These are phyloP conservation scores for Euphrasia confusa DNA, from an alignment of 257 asterid species.

Conservation along the genomic window DNA sequence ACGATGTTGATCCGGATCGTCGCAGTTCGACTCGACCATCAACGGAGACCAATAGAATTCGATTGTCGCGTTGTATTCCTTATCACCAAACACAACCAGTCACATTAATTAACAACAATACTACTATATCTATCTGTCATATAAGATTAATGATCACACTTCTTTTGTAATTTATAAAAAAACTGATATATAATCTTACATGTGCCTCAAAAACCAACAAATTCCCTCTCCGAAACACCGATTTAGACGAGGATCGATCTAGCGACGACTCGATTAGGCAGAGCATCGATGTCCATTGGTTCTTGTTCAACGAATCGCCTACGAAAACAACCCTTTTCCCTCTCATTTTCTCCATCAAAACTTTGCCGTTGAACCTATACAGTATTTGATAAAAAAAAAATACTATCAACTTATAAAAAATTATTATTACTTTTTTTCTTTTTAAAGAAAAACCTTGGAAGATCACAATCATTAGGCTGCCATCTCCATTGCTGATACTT, in stretches of 20 bases:
- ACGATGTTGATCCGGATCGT: constrained; percentile 36
- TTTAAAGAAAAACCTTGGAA: constrained; percentile 28
- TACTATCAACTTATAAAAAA: neutral
- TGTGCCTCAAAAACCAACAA: constrained; percentile 20
- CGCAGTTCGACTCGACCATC: constrained; percentile 64
- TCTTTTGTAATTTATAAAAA: no score
- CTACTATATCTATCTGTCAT: no score
- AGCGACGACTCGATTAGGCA: constrained; percentile 43
- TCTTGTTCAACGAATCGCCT: constrained; percentile 50
- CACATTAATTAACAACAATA: neutral
- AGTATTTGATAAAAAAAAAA: neutral
- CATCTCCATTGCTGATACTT: constrained; percentile 58
- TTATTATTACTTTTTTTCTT: no score
- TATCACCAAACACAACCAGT: constrained; percentile 2
- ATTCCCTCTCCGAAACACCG: constrained; percentile 16
- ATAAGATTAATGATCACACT: no score
- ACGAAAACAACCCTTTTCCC: constrained; percentile 46
- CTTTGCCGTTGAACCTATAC: constrained; percentile 42
- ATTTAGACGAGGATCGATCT: constrained; percentile 23
- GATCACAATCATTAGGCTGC: constrained; percentile 59
- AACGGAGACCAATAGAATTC: constrained; percentile 73
- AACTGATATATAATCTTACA: constrained; percentile 26
- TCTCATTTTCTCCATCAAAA: constrained; percentile 39
- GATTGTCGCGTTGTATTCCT: constrained; percentile 59
- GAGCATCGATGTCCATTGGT: constrained; percentile 52